These are phyloP conservation scores for Quercus lobata DNA, from an alignment of 331 rosid species.

Conservation along the genomic window DNA sequence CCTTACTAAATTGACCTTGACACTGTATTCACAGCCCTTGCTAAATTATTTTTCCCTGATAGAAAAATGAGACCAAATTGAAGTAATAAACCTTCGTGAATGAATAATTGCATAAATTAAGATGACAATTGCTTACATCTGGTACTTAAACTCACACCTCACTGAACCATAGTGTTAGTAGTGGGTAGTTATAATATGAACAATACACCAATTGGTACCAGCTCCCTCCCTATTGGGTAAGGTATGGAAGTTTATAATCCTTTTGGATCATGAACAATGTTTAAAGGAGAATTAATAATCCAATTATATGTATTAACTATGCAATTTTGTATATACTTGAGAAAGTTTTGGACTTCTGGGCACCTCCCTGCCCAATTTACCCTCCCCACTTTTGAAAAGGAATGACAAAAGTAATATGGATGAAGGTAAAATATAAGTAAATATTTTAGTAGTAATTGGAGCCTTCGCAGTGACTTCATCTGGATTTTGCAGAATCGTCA, in stretches of 20 bases:
- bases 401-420: too few species aligned
- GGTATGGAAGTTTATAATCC: too few species aligned
- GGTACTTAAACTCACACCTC: neutral
- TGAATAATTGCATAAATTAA: neutral
- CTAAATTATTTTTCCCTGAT: too few species aligned
- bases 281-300: too few species aligned
- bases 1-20: neutral
- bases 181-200: neutral
- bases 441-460: neutral
- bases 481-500: conserved; percentile 74
- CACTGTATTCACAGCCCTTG: neutral
- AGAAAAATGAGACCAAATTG: too few species aligned
- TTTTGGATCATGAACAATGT: too few species aligned
- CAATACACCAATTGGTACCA: neutral
- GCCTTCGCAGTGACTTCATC: neutral
- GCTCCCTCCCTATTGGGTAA: too few species aligned
- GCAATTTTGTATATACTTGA: too few species aligned
- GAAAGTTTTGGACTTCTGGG: too few species aligned
- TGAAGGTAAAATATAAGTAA: neutral
- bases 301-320: too few species aligned
- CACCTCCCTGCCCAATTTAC: too few species aligned
- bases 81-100: neutral
- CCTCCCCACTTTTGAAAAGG: too few species aligned
- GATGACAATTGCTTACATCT: neutral
- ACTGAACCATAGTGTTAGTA: neutral